Conservation (phyloP, 805 yeast genomes). For the Maudiozyma turicensis region DNA sequence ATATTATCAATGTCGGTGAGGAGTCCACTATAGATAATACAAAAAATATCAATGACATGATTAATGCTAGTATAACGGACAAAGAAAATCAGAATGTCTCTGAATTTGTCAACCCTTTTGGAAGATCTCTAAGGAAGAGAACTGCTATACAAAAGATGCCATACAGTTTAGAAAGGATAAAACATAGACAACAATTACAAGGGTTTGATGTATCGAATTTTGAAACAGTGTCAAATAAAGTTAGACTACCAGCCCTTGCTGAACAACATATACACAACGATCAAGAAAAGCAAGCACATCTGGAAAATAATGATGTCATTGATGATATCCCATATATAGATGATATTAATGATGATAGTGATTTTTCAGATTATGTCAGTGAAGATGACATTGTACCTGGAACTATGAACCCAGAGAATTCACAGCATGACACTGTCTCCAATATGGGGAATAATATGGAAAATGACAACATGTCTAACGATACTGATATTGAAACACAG, state of each 20-base stretch:
- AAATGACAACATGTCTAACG: not conserved
- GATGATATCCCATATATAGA: not conserved
- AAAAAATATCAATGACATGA: no score
- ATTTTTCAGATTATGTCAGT: not conserved
- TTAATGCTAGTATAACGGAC: not conserved
- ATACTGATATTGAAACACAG: conserved; percentile 2
- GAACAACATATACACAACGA: not conserved
- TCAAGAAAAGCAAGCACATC: not conserved
- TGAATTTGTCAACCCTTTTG: not conserved
- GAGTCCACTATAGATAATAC: not conserved
- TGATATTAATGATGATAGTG: not conserved
- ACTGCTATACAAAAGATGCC: conserved; percentile 30
- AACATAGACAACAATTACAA: conserved; percentile 22
- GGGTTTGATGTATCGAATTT: conserved; percentile 23
- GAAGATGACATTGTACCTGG: not conserved
- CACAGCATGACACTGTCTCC: no score
- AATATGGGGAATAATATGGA: no score
- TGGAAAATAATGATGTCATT: not conserved
- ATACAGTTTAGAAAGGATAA: conserved; percentile 27
- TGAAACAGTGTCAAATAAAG: conserved; percentile 15
- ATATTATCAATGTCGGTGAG: no score
- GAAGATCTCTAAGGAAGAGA: conserved; percentile 22
- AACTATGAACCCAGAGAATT: no score
- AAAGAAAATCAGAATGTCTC: not conserved
- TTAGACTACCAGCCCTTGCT: conserved; percentile 9